Base-by-base conservation (phyloP, 164 flowering plant species). In the Amborella trichopoda region DNA sequence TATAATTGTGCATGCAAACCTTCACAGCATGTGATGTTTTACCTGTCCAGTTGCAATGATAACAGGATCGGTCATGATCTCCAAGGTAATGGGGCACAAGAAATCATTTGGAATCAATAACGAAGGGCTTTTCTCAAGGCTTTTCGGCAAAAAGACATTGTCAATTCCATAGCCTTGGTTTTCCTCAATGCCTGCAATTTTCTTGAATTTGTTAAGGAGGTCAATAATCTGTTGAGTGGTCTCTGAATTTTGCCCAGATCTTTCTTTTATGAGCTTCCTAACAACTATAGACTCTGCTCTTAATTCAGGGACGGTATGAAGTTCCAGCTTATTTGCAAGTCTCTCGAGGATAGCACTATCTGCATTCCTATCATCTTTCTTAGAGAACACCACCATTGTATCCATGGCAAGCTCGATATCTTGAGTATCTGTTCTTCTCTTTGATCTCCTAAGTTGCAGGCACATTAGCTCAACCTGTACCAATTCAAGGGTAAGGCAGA, bases 391-490 rank as follows among this genome's bases (percentile, higher is more conserved):
- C 40, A 79, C 82, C 81, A 87, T 75, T 74, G 79, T 52, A 46
- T 87, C 96, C 87, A 87, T 80, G n/a, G 86, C 81, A 20, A 83
- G 77, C 56, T 83, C 94, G 23, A 83, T 79, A 37, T 83, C 96
- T 43, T 77, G 86, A 21, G 81, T 77, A 33, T 87, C 96, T 1
- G 80, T 73, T 28, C 91, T 52, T 41, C 67, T 56, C 63, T 65
- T 83, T n/a, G 79, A 80, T 62, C 88, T 65, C 60, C 38, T 69
- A 5, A 87, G 68, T 57, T 87, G 96, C 44, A 41, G 26, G 0
- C 56, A 17, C 67, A 75, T 59, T 6, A 79, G 60, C 60, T 83
- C 91, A 27, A 81, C 60, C 91, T 81, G 65, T 28, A 63, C 25
- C 22, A 33, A n/a, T n/a, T n/a, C n/a, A n/a, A n/a, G n/a, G n/a